Percentiles rank a stretch among this genome's conserved stretches.
These are phyloP conservation scores for Verticillium dahliae DNA, from an alignment of 2,329 filamentous ascomycete genomes.

Conservation along the genomic window DNA sequence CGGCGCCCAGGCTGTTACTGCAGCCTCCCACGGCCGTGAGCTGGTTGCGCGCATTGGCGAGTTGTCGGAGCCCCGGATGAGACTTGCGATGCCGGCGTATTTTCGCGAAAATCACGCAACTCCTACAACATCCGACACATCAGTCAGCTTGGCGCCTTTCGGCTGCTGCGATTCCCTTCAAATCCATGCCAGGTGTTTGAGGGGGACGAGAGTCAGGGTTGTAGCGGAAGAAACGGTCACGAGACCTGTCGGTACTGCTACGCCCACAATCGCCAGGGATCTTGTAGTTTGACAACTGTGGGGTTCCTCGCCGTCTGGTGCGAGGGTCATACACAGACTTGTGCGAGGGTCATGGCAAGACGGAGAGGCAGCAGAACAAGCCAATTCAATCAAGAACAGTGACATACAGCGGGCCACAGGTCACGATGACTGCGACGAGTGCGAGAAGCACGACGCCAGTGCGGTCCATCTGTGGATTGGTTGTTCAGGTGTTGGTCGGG, in stretches of 20 bases:
- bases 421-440: background rate
- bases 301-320: background rate
- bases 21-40: background rate
- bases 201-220: background rate
- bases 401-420: background rate
- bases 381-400: background rate
- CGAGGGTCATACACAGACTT: background rate
- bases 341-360: background rate
- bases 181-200: background rate
- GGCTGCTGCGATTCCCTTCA: background rate
- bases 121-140: background rate
- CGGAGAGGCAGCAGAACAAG: background rate
- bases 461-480: background rate
- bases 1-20: constrained; percentile 2
- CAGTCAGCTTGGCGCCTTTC: background rate
- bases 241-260: background rate
- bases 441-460: background rate
- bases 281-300: background rate
- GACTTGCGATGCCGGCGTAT: constrained; percentile 1
- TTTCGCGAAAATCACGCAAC: constrained; percentile 1
- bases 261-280: background rate
- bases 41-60: constrained; percentile 2
- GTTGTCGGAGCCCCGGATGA: background rate
- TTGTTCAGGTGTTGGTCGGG: too few species aligned
- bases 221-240: background rate